phyloP scores from a whole-genome alignment of 371 early-diverging fungal species.

The Syncephalastrum sp. region DNA sequence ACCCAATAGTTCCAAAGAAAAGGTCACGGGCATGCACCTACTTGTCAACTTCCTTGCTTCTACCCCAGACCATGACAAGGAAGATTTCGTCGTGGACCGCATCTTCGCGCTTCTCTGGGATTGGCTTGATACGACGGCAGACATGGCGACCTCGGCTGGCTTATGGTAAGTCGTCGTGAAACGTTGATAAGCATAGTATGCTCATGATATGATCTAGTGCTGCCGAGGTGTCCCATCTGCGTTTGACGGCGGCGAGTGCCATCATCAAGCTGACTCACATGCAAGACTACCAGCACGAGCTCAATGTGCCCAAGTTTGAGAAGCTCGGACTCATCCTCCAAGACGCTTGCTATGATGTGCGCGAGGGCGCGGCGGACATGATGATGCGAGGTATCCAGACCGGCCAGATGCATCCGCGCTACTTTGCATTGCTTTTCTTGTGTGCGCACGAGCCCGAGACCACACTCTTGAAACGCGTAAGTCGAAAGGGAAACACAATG shows the following conservation, averaged over 20 bases:
- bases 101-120: slow-evolving; percentile 31
- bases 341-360: slow-evolving; percentile 82
- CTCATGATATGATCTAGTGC: slow-evolving; percentile 18
- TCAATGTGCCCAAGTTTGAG: slow-evolving; percentile 56
- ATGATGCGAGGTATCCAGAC: slow-evolving; percentile 69
- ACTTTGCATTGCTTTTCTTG: slow-evolving; percentile 68
- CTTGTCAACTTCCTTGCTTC: slow-evolving; percentile 33
- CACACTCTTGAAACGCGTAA: slow-evolving; percentile 48
- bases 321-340: slow-evolving; percentile 62
- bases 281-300: slow-evolving; percentile 47
- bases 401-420: slow-evolving; percentile 66
- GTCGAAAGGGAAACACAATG: not conserved
- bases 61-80: slow-evolving; percentile 7
- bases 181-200: not conserved
- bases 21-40: slow-evolving; percentile 33
- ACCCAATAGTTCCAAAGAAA: slow-evolving; percentile 26
- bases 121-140: slow-evolving; percentile 24
- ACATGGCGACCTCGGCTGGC: slow-evolving; percentile 22
- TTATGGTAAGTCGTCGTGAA: slow-evolving; percentile 14
- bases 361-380: slow-evolving; percentile 69
- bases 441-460: slow-evolving; percentile 88
- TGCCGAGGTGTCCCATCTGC: slow-evolving; percentile 43
- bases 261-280: slow-evolving; percentile 67
- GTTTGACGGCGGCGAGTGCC: slow-evolving; percentile 67
- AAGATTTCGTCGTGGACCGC: slow-evolving; percentile 15